Evolutionary conservation across 371 early-diverging fungal genomes (phyloP), one percentile per base, ranked within the genome.

Genomic region (Circinella umbellata): DNA sequence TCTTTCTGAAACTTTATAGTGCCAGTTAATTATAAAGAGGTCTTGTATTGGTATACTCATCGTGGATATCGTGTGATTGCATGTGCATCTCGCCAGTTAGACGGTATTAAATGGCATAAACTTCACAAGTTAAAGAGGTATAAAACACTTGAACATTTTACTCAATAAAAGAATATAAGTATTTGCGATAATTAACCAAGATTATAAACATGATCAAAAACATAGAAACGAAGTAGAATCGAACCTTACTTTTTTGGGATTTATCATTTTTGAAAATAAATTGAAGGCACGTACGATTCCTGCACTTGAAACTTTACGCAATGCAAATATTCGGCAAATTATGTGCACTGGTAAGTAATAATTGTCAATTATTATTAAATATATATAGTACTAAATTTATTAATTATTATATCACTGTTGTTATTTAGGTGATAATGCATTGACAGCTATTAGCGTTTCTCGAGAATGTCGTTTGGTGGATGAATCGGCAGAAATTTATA

Each of bases 211-310:
- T 57, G 2, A 57, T 1, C 36, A 14, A 4, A 39, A 8, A 42
- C 42, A 35, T 51, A 92, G 99, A 67, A 89, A 90, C 48, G 92
- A 95, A 42, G 89, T 97, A 14, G 99, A 99, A 81, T 81, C 74
- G 8, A 92, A 92, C 13, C 78, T 99, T 68, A 83, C 86, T 3
- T 99, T 99, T 76, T 81, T 99, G 46, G 98, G 98, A 1, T 96
- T 99, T 70, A 88, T 99, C 65, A 89, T 99, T 18, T 99, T 99
- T 89, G 99, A 99, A 76, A 99, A 99, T 87, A 97, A 96, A 82
- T 84, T 99, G 20, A 99, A 99, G 76, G 89, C 92, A 5, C 93
- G 91, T 3, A 95, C 99, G 0, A 81, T 86, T 13, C 79, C 88
- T 1, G 95, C 96, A 1, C 89, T 99, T n/a, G 77, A 87, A 36